Conservation (phyloP, 108 stramenopile genomes). For the Tribonema minus region DNA sequence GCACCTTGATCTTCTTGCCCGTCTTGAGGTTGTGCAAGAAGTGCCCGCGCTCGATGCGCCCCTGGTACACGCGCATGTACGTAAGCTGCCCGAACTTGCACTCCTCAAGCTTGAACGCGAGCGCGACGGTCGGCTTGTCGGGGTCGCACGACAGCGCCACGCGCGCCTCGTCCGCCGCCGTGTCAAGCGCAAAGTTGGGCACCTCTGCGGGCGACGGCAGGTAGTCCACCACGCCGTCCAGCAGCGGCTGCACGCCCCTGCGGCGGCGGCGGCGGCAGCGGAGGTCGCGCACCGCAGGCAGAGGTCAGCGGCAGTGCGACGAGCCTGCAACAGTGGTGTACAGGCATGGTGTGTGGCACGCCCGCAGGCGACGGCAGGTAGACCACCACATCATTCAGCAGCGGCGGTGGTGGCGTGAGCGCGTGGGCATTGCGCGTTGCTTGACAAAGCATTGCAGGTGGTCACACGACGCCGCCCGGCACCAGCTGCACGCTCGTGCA, state of each 20-base stretch:
- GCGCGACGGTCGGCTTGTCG: constrained; percentile 78
- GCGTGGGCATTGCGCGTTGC: too few species aligned
- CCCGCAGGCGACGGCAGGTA: constrained; percentile 18
- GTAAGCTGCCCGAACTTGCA: constrained; percentile 95
- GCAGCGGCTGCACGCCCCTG: constrained; percentile 75
- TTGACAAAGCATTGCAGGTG: too few species aligned
- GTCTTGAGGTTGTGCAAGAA: constrained; percentile 33
- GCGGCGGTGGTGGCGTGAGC: too few species aligned
- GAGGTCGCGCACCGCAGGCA: too few species aligned
- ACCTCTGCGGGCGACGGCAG: constrained; percentile 87
- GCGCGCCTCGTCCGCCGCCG: constrained; percentile 68
- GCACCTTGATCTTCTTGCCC: constrained; percentile 46
- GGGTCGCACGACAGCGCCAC: constrained; percentile 45
- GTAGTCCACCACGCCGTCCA: constrained; percentile 95
- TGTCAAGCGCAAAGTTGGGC: constrained; percentile 83
- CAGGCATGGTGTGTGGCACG: too few species aligned
- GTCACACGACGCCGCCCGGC: too few species aligned
- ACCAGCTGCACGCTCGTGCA: too few species aligned
- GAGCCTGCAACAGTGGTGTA: too few species aligned
- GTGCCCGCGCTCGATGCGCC: constrained; percentile 19
- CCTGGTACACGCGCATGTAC: constrained; percentile 76
- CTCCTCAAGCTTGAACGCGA: constrained; percentile 99
- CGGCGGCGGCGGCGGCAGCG: too few species aligned
- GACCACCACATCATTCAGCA: constrained; percentile 16
- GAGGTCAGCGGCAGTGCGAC: too few species aligned